These are phyloP conservation scores for Actinomortierella wolfii DNA, from an alignment of 371 early-diverging fungal species.

Conservation along the genomic window DNA sequence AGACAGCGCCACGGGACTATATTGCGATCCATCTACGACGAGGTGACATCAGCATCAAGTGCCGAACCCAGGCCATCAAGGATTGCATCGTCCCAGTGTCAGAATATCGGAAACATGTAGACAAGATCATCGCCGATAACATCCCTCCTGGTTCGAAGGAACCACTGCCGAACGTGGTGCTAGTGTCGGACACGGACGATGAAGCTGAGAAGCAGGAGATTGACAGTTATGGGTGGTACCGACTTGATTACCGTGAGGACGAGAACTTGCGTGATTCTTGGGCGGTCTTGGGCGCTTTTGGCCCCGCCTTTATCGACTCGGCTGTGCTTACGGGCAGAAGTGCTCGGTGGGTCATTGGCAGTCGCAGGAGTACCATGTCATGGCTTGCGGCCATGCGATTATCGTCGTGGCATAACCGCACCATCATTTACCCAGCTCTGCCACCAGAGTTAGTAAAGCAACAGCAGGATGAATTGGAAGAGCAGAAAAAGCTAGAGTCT, in stretches of 20 bases:
- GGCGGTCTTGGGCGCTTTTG: constrained; percentile 31
- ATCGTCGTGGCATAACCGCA: constrained; percentile 19
- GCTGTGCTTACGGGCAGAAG: constrained; percentile 36
- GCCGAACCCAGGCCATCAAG: constrained; percentile 5
- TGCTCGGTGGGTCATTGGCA: constrained; percentile 40
- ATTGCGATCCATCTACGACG: constrained; percentile 40
- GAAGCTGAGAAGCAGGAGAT: constrained; percentile 30
- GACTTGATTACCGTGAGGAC: constrained; percentile 24
- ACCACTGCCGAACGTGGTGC: constrained; percentile 24
- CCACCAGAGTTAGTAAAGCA: too few relatives aligned
- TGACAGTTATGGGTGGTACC: constrained; percentile 44
- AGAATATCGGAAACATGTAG: constrained; percentile 27
- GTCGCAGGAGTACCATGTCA: constrained; percentile 39
- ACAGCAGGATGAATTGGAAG: too few relatives aligned
- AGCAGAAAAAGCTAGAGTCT: too few relatives aligned
- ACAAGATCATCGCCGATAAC: constrained; percentile 12
- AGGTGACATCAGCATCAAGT: constrained; percentile 36
- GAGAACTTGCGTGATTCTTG: constrained; percentile 21
- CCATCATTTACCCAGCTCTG: constrained; percentile 24
- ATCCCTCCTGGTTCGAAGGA: too few relatives aligned
- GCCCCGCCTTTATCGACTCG: constrained; percentile 35
- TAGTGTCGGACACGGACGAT: constrained; percentile 36
- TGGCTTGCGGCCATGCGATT: constrained; percentile 41
- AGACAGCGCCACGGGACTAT: constrained; percentile 19
- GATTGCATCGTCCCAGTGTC: constrained; percentile 28